These are phyloP conservation scores for Moniliophthora roreri DNA, from an alignment of 1,284 basidiomycete species.

Conservation along the genomic window DNA sequence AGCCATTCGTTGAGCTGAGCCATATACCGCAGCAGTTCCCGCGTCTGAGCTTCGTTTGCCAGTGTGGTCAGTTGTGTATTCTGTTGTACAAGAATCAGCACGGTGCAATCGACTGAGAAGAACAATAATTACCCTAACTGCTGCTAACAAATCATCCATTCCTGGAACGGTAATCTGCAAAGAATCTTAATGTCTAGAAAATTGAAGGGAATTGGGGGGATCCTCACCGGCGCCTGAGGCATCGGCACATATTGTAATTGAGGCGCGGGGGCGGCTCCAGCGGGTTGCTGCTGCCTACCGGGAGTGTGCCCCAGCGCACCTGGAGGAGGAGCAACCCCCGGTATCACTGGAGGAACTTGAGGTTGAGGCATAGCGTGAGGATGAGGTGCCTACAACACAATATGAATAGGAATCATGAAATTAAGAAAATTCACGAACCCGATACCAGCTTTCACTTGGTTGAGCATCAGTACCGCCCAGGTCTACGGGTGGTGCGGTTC, in stretches of 20 bases:
- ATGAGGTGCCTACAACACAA: neutral
- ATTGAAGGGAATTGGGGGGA: neutral
- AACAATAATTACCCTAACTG: conserved; percentile 15
- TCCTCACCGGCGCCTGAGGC: conserved; percentile 10
- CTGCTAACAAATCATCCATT: conserved; percentile 9
- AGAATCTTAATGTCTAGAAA: neutral
- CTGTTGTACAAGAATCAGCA: conserved; percentile 36
- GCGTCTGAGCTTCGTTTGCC: conserved; percentile 60
- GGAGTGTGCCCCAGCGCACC: neutral
- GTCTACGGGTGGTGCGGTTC: neutral
- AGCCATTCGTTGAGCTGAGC: conserved; percentile 71
- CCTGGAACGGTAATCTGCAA: conserved; percentile 11
- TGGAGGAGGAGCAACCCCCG: conserved; percentile 1
- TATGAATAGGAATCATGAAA: neutral
- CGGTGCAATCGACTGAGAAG: neutral
- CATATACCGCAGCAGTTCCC: conserved; percentile 78
- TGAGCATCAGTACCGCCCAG: neutral
- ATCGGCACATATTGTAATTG: conserved; percentile 26
- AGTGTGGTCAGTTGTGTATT: conserved; percentile 69
- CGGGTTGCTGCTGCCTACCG: conserved; percentile 2
- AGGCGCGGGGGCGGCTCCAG: conserved; percentile 15
- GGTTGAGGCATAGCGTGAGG: neutral
- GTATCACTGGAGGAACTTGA: neutral
- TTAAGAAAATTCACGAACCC: neutral
- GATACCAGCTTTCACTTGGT: neutral